phyloP scores from a whole-genome alignment of 2,329 filamentous ascomycete genomes.

The Bipolaris victoriae region DNA sequence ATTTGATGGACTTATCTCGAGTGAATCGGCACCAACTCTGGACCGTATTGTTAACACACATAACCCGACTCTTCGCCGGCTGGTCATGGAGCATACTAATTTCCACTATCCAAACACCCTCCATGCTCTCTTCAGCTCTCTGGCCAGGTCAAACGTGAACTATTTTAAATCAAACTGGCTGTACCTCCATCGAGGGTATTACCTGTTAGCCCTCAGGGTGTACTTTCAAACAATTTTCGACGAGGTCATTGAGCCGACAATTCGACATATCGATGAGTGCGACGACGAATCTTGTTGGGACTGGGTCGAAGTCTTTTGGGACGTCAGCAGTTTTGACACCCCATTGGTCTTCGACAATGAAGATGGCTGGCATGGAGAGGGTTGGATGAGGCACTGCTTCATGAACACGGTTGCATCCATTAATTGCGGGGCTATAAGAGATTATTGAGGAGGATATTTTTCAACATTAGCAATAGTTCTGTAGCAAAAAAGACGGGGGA shows the following conservation, averaged over 20 bases:
- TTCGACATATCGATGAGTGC: background rate
- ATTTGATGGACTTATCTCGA: constrained; percentile 12
- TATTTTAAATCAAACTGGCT: constrained; percentile 3
- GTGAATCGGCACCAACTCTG: constrained; percentile 9
- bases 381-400: constrained; percentile 2
- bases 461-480: no score
- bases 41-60: constrained; percentile 9
- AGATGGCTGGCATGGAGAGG: background rate
- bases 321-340: background rate
- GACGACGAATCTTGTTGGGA: background rate
- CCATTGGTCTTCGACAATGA: background rate
- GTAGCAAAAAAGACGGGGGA: no score
- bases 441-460: background rate
- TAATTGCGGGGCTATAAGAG: background rate
- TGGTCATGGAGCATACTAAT: constrained; percentile 9
- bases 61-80: background rate
- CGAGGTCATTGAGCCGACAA: background rate
- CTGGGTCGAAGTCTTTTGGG: constrained; percentile 9
- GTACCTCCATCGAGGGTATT: background rate
- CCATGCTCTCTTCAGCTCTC: constrained; percentile 6
- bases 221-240: background rate
- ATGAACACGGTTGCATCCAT: background rate
- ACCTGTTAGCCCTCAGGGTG: background rate
- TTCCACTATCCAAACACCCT: constrained; percentile 12
- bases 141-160: constrained; percentile 4